Base-by-base conservation (phyloP, 2,329 filamentous ascomycete genomes). In the Diaporthe citriasiana region DNA sequence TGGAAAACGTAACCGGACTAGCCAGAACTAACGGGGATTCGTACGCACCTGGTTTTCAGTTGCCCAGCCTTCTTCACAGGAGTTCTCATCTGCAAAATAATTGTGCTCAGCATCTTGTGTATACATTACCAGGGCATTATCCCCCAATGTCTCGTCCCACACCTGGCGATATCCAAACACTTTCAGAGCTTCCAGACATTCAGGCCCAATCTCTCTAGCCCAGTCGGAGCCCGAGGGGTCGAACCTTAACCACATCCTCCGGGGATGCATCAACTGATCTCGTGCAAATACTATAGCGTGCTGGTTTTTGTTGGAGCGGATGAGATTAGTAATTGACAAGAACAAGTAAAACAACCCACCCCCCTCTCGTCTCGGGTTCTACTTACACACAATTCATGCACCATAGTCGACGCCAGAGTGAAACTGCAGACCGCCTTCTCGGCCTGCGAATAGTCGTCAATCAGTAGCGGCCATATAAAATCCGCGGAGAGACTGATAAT, bases 321-420 rank as follows among this genome's bases (percentile, higher is more conserved):
- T 30, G 9, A 19, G 0, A 25, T 71, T 25, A 66, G 50, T 19
- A 22, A 51, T 3, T 33, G 30, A 45, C 17, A 47, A 35, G 8
- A 6, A 17, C 22, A n/a, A n/a, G 4, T 9, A 6, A 13, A 10
- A 8, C n/a, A n/a, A n/a, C n/a, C n/a, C n/a, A n/a, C n/a, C n/a
- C n/a, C n/a, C n/a, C n/a, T n/a, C n/a, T n/a, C n/a, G n/a, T n/a
- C n/a, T n/a, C n/a, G n/a, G n/a, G n/a, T n/a, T n/a, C 3, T 9
- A 74, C 73, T 60, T 50, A 74, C 73, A 30, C 30, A 33, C 6
- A 76, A 27, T 53, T 76, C 74, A 51, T 76, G 74, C n/a, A 73
- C 38, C 17, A 76, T 73, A 17, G 51, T 68, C 25, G 51, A 66
- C 6, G 74, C 70, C n/a, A 76, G 22, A 17, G 38, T 35, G 7